These are phyloP conservation scores for Oxytropis ochrocephala DNA, from an alignment of 306 rosid genomes.

Conservation along the genomic window DNA sequence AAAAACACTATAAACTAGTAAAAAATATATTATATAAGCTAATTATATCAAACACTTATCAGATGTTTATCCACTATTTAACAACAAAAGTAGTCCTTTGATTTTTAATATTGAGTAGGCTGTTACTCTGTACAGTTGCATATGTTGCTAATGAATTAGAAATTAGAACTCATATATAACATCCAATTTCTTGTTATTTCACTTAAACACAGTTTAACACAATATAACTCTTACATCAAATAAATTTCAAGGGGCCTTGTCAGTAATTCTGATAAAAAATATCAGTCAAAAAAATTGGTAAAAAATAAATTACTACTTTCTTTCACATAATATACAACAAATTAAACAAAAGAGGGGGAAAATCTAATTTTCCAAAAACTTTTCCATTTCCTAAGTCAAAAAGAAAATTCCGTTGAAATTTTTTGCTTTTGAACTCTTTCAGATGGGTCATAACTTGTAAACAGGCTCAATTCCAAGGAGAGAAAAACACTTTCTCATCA, in stretches of 20 bases:
- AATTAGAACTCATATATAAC: too few species aligned
- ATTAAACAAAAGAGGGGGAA: not conserved
- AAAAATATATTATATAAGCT: too few species aligned
- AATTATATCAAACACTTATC: too few species aligned
- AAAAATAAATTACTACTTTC: constrained; percentile 3
- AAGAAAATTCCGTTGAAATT: not conserved
- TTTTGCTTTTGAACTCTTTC: constrained; percentile 2
- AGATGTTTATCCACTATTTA: too few species aligned
- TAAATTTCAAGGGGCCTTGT: not conserved
- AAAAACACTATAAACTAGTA: too few species aligned
- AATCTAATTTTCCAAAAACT: not conserved
- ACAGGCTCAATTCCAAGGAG: constrained; percentile 87
- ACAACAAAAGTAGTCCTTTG: too few species aligned
- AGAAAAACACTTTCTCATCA: constrained; percentile 85
- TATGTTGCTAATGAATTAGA: too few species aligned
- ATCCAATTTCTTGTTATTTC: too few species aligned
- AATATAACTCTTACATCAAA: not conserved
- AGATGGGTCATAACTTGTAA: constrained; percentile 54
- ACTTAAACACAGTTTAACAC: too few species aligned
- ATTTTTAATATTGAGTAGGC: too few species aligned
- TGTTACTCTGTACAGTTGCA: too few species aligned
- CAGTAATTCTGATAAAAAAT: not conserved
- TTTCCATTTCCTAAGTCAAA: not conserved
- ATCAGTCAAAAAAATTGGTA: not conserved
- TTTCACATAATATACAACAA: constrained; percentile 9